Conservation (phyloP, 768 basidiomycete genomes). For the Gelatoporia subvermispora region DNA sequence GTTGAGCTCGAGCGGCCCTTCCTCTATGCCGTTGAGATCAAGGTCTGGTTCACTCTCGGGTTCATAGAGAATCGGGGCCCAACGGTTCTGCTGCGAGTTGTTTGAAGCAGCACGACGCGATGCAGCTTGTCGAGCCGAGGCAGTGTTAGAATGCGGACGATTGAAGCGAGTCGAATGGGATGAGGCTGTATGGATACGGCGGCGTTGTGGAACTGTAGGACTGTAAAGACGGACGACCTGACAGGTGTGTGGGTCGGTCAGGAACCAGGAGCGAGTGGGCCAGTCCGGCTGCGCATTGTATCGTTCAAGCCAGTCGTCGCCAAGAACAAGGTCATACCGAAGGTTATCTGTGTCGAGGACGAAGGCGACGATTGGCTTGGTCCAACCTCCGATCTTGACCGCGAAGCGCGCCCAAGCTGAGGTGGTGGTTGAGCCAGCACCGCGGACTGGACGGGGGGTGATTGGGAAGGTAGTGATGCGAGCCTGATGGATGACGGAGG, state of each 20-base stretch:
- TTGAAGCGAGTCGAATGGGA: too few relatives aligned
- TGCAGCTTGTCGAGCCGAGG: too few relatives aligned
- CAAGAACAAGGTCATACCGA: constrained; percentile 3
- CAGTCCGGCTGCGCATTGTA: constrained; percentile 5
- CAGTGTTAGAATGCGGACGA: too few relatives aligned
- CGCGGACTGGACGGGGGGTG: not conserved
- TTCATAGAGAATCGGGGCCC: too few relatives aligned
- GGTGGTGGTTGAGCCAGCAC: not conserved
- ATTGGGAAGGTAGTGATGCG: not conserved
- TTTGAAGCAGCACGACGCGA: too few relatives aligned
- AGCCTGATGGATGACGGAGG: not conserved
- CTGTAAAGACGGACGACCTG: not conserved
- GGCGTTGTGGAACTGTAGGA: not conserved
- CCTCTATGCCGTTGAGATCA: too few relatives aligned
- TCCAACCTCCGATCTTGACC: constrained; percentile 1
- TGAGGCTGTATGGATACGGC: too few relatives aligned
- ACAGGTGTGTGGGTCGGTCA: not conserved
- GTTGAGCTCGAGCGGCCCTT: too few relatives aligned
- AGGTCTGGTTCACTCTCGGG: too few relatives aligned
- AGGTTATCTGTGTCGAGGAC: constrained; percentile 1
- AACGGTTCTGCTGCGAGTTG: too few relatives aligned
- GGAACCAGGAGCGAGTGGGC: not conserved
- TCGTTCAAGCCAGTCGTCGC: constrained; percentile 1
- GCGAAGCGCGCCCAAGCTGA: not conserved
- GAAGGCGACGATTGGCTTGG: not conserved